phyloP scores from a whole-genome alignment of 257 asterid species.

The Lithospermum erythrorhizon region DNA sequence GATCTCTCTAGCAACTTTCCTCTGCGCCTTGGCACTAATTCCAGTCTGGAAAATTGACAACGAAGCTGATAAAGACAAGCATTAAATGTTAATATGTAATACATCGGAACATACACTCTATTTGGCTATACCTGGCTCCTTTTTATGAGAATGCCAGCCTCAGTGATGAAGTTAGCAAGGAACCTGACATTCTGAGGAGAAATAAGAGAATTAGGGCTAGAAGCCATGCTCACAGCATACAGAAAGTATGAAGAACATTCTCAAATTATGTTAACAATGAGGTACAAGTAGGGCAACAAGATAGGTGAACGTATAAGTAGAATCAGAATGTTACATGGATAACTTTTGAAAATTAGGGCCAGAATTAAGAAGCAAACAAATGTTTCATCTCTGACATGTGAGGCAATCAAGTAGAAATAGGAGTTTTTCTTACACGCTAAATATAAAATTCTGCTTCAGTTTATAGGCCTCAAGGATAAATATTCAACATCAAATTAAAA shows the following conservation, averaged over 20 bases:
- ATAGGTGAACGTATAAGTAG: not conserved
- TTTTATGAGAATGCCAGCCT: conserved; percentile 72
- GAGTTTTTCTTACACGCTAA: too few relatives aligned
- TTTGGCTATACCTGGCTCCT: conserved; percentile 62
- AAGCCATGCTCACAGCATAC: not conserved
- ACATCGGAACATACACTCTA: not conserved
- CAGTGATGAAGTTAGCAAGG: conserved; percentile 79
- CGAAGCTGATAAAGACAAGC: not conserved
- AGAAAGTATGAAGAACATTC: not conserved
- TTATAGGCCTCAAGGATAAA: not conserved
- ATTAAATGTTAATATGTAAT: not conserved
- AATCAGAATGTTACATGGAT: not conserved
- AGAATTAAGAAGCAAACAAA: not conserved
- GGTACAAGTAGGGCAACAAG: too few relatives aligned
- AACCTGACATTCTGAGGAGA: conserved; percentile 70
- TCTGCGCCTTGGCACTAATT: conserved; percentile 49
- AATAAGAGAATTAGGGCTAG: conserved; percentile 1
- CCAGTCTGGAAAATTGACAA: conserved; percentile 19
- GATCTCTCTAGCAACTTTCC: conserved; percentile 58
- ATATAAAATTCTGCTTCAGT: too few relatives aligned
- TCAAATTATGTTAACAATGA: not conserved
- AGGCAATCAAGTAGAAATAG: too few relatives aligned
- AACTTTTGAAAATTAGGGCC: too few relatives aligned
- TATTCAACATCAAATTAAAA: not conserved
- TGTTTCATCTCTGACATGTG: not conserved